Evolutionary conservation across 371 early-diverging fungal species (phyloP).

Genomic region (Apophysomyces elegans): DNA sequence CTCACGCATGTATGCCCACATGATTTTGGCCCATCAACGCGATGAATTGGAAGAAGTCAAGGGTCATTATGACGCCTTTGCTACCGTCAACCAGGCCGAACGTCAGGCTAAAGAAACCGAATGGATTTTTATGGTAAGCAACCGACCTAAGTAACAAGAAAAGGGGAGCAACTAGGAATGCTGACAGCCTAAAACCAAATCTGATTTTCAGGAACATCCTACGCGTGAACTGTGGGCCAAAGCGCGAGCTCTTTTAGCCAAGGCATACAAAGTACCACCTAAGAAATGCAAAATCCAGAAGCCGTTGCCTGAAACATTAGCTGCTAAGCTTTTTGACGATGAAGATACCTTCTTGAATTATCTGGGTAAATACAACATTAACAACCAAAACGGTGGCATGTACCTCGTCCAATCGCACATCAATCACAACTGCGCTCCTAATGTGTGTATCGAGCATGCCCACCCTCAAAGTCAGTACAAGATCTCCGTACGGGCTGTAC

Average conservation of each 20-base stretch:
- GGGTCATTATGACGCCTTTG: slow-evolving; percentile 65
- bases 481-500: slow-evolving; percentile 56
- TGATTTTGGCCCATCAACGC: slow-evolving; percentile 61
- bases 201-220: slow-evolving; percentile 35
- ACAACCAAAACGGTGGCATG: slow-evolving; percentile 72
- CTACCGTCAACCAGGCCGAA: slow-evolving; percentile 67
- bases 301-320: slow-evolving; percentile 52
- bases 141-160: not conserved
- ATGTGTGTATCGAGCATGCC: slow-evolving; percentile 60
- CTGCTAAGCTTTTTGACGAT: slow-evolving; percentile 54
- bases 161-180: not conserved
- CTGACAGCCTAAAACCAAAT: not conserved
- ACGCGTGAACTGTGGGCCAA: slow-evolving; percentile 60
- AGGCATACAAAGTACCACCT: slow-evolving; percentile 55
- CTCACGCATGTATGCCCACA: slow-evolving; percentile 59
- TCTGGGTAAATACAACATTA: slow-evolving; percentile 70
- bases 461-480: slow-evolving; percentile 54
- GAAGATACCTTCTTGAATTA: slow-evolving; percentile 63
- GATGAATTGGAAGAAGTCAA: slow-evolving; percentile 55
- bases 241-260: slow-evolving; percentile 48
- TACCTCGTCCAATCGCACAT: slow-evolving; percentile 66
- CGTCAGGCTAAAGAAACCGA: slow-evolving; percentile 68
- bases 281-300: slow-evolving; percentile 58
- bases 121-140: slow-evolving; percentile 65
- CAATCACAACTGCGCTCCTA: slow-evolving; percentile 64